phyloP scores from a whole-genome alignment of 192 early-diverging fungal genomes.

The Mortierella alpina region DNA sequence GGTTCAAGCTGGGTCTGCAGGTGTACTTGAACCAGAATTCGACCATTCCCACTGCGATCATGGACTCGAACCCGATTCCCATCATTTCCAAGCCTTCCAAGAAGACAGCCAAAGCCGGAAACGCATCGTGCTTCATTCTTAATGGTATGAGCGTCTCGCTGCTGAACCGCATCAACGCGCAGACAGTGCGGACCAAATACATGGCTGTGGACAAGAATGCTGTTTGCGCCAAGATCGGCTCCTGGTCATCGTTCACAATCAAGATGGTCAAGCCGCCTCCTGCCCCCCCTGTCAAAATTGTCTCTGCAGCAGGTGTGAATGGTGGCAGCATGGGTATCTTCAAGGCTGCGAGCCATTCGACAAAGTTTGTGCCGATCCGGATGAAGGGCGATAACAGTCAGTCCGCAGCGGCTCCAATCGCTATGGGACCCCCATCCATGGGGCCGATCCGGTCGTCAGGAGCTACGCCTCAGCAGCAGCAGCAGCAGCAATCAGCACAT shows the following conservation, averaged over 20 bases:
- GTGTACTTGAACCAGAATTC: constrained; percentile 59
- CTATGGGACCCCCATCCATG: too few species aligned
- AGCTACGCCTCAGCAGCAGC: too few species aligned
- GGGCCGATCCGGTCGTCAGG: too few species aligned
- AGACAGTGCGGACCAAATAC: constrained; percentile 90
- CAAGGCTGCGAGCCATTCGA: constrained; percentile 31
- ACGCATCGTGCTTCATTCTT: constrained; percentile 79
- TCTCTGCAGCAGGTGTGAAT: constrained; percentile 1
- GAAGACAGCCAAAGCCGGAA: constrained; percentile 87
- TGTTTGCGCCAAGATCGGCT: constrained; percentile 70
- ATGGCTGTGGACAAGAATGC: constrained; percentile 71
- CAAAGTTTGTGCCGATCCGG: constrained; percentile 54
- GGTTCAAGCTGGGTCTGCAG: constrained; percentile 77
- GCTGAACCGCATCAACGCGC: constrained; percentile 92
- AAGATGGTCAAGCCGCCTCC: constrained; percentile 56
- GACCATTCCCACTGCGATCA: constrained; percentile 64
- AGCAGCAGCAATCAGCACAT: too few species aligned
- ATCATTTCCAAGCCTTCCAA: constrained; percentile 96
- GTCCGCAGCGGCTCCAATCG: too few species aligned
- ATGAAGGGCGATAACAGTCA: constrained; percentile 40
- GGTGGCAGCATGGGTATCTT: constrained; percentile 28
- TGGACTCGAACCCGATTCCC: constrained; percentile 79
- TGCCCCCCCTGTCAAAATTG: constrained; percentile 29
- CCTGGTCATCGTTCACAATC: constrained; percentile 74
- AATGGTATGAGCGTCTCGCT: constrained; percentile 82